A percentile compares a stretch with the other conserved stretches of the same genome.
Conservation (phyloP, 2,329 filamentous ascomycete genomes). For the Pyricularia sp. region DNA sequence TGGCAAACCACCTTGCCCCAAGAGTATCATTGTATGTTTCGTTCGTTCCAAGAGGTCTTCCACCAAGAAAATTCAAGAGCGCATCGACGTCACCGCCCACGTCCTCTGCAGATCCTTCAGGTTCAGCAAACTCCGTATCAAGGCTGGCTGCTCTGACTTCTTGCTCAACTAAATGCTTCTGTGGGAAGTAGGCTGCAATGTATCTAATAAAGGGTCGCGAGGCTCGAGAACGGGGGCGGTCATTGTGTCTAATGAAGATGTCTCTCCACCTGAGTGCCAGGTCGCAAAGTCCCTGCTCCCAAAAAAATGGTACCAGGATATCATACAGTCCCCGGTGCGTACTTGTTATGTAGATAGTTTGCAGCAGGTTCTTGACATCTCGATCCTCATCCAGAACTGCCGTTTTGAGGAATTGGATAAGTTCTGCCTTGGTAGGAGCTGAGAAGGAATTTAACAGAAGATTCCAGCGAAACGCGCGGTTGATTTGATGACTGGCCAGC, state of each 20-base stretch:
- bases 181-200: conserved; percentile 34
- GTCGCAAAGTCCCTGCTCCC: conserved; percentile 31
- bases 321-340: conserved; percentile 38
- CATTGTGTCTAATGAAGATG: conserved; percentile 27
- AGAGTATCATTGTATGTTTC: conserved; percentile 56
- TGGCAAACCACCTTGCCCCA: conserved; percentile 74
- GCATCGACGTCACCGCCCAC: neutral
- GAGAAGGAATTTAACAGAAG: conserved; percentile 32
- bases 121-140: neutral
- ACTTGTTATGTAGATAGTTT: conserved; percentile 34
- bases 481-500: conserved; percentile 27
- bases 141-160: conserved; percentile 22
- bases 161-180: conserved; percentile 23
- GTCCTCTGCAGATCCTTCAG: neutral
- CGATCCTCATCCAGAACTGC: conserved; percentile 29
- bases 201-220: conserved; percentile 39
- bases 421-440: conserved; percentile 28
- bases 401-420: conserved; percentile 28
- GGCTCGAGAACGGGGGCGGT: conserved; percentile 29
- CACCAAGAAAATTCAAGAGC: conserved; percentile 22
- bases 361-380: conserved; percentile 28
- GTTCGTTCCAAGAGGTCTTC: conserved; percentile 26
- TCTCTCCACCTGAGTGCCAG: conserved; percentile 39
- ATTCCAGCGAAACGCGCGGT: conserved; percentile 37
- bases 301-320: conserved; percentile 39